Percentiles rank a stretch among this genome's conserved stretches.
These are phyloP conservation scores for Aaosphaeria arxii DNA, from an alignment of 2,329 filamentous ascomycete species.

Conservation along the genomic window DNA sequence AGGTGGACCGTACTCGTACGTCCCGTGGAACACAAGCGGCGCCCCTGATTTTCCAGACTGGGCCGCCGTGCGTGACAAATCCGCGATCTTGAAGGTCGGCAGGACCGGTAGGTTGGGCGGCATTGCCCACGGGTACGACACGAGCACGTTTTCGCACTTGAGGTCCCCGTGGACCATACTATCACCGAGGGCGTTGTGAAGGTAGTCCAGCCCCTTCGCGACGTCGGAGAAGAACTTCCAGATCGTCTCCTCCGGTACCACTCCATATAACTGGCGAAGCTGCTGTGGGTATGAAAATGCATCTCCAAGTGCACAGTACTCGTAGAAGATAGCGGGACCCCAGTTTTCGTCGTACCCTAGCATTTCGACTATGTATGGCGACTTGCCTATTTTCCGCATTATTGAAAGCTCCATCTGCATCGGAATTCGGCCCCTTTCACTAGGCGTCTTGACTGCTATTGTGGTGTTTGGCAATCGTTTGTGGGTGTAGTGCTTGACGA, in stretches of 20 bases:
- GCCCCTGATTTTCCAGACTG: background rate
- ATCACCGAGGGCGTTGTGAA: conserved; percentile 13
- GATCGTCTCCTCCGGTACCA: conserved; percentile 18
- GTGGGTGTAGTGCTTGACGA: background rate
- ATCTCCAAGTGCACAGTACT: conserved; percentile 16
- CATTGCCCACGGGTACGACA: conserved; percentile 37
- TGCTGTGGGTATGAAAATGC: conserved; percentile 7
- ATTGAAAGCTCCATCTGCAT: background rate
- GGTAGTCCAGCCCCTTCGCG: conserved; percentile 14
- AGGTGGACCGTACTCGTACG: conserved; percentile 18
- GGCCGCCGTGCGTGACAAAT: conserved; percentile 11
- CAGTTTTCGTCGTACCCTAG: conserved; percentile 3
- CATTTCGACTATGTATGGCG: conserved; percentile 10
- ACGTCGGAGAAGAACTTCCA: conserved; percentile 26
- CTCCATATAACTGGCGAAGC: background rate
- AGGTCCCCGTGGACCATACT: conserved; percentile 79
- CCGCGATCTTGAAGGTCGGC: conserved; percentile 23
- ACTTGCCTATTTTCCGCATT: background rate
- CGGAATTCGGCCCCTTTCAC: background rate
- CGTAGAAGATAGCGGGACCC: conserved; percentile 16
- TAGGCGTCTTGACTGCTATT: background rate
- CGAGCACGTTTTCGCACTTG: conserved; percentile 88
- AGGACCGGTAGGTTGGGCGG: conserved; percentile 5
- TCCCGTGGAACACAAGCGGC: conserved; percentile 6
- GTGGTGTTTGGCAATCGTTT: background rate